Conservation (phyloP, 1,284 basidiomycete genomes). For the Moesziomyces aphidis region DNA sequence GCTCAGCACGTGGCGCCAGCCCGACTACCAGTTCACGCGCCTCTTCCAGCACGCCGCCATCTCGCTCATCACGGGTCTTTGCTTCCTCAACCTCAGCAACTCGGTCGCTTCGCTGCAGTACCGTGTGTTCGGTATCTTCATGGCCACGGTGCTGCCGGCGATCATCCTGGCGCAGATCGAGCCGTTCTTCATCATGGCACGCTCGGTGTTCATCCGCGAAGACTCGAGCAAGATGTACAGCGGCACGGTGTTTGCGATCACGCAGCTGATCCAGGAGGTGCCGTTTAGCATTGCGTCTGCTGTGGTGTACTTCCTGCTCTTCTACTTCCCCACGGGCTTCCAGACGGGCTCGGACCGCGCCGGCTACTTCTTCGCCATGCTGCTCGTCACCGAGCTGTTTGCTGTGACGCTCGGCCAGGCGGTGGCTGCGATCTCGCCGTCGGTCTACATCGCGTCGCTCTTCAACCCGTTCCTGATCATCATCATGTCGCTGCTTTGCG, state of each 20-base stretch:
- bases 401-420: slow-evolving; percentile 79
- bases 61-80: slow-evolving; percentile 34
- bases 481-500: slow-evolving; percentile 71
- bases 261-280: slow-evolving; percentile 31
- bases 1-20: slow-evolving; percentile 77
- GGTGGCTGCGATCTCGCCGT: slow-evolving; percentile 80
- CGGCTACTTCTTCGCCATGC: slow-evolving; percentile 42
- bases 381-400: slow-evolving; percentile 71
- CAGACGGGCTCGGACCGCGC: slow-evolving; percentile 18
- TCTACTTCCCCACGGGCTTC: slow-evolving; percentile 38
- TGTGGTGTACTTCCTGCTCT: slow-evolving; percentile 38
- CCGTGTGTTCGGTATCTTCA: slow-evolving; percentile 38
- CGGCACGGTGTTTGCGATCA: slow-evolving; percentile 31
- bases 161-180: slow-evolving; percentile 39
- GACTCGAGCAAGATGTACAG: slow-evolving; percentile 40
- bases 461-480: slow-evolving; percentile 73
- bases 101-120: slow-evolving; percentile 30
- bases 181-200: slow-evolving; percentile 34
- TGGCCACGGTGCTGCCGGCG: slow-evolving; percentile 34
- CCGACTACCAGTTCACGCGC: slow-evolving; percentile 47
- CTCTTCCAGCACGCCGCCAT: slow-evolving; percentile 44
- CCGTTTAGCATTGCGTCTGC: slow-evolving; percentile 27
- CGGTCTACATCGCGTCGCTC: slow-evolving; percentile 75
- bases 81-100: slow-evolving; percentile 35
- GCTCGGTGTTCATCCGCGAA: slow-evolving; percentile 35